Evolutionary conservation across 2,329 filamentous ascomycete species (phyloP).

Genomic region (Beauveria caledonica): DNA sequence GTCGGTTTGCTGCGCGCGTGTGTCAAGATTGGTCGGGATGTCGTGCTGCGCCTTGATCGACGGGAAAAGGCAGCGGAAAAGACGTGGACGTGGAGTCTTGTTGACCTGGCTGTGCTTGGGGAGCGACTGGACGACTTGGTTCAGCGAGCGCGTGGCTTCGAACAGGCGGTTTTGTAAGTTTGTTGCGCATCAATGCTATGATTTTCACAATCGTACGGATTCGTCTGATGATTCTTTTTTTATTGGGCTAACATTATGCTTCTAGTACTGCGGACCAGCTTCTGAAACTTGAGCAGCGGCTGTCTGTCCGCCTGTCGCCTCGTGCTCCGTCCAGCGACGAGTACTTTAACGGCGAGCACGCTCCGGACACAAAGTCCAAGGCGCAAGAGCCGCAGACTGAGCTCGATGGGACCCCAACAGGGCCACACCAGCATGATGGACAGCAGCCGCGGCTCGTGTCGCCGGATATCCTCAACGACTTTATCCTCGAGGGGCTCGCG

Average conservation of each 20-base stretch:
- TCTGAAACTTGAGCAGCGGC: not conserved
- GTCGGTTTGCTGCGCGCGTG: constrained; percentile 13
- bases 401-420: not conserved
- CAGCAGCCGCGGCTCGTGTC: constrained; percentile 12
- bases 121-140: not conserved
- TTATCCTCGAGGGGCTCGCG: constrained; percentile 23
- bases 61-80: not conserved
- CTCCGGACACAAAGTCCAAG: not conserved
- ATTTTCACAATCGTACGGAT: not conserved
- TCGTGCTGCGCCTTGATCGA: constrained; percentile 17
- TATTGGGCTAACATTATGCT: not conserved
- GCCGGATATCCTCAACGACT: constrained; percentile 21
- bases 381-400: not conserved
- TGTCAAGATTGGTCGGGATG: constrained; percentile 19
- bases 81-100: not conserved
- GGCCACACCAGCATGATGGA: not conserved
- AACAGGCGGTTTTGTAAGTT: not conserved
- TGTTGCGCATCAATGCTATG: too few species aligned
- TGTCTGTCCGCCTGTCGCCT: not conserved
- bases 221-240: not conserved
- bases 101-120: constrained; percentile 1
- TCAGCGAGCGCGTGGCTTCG: not conserved
- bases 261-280: not conserved
- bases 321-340: not conserved
- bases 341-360: constrained; percentile 1